These are phyloP conservation scores for Zygoascus hellenicus DNA, from an alignment of 1,139 yeast genomes.

Conservation along the genomic window DNA sequence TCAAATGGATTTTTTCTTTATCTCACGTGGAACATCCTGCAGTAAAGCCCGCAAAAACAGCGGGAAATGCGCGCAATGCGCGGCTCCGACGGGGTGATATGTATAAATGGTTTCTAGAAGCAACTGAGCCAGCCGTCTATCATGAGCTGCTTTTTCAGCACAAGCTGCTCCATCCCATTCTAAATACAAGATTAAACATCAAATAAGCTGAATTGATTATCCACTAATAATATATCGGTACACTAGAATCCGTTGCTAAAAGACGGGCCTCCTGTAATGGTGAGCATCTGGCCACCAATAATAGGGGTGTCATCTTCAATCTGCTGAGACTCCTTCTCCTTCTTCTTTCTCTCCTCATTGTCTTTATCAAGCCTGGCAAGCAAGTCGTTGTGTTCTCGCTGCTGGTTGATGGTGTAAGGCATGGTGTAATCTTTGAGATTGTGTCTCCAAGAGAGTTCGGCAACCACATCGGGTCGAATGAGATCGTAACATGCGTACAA, in stretches of 20 bases:
- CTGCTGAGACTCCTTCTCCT: conserved; percentile 52
- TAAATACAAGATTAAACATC: neutral
- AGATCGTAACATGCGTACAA: conserved; percentile 81
- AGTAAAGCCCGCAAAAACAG: too few species aligned
- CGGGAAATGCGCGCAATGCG: too few species aligned
- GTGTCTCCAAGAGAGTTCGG: conserved; percentile 89
- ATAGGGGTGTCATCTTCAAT: conserved; percentile 39
- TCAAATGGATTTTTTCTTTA: too few species aligned
- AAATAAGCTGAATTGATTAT: neutral
- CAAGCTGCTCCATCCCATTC: too few species aligned
- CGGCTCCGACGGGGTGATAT: too few species aligned
- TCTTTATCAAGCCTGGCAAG: conserved; percentile 64
- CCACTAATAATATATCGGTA: neutral
- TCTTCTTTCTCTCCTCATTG: conserved; percentile 61
- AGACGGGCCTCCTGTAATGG: conserved; percentile 34
- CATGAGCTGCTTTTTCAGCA: too few species aligned
- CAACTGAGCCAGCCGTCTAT: too few species aligned
- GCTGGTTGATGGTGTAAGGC: conserved; percentile 82
- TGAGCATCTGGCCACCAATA: conserved; percentile 29
- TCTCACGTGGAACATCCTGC: too few species aligned
- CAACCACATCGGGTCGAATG: conserved; percentile 74
- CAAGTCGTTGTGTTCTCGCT: conserved; percentile 66
- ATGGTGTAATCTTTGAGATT: conserved; percentile 73
- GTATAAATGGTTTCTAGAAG: too few species aligned
- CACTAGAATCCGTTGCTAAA: conserved; percentile 16